These are phyloP conservation scores for Beauveria scarabaeidicola DNA, from an alignment of 2,329 filamentous ascomycete species.

Conservation along the genomic window DNA sequence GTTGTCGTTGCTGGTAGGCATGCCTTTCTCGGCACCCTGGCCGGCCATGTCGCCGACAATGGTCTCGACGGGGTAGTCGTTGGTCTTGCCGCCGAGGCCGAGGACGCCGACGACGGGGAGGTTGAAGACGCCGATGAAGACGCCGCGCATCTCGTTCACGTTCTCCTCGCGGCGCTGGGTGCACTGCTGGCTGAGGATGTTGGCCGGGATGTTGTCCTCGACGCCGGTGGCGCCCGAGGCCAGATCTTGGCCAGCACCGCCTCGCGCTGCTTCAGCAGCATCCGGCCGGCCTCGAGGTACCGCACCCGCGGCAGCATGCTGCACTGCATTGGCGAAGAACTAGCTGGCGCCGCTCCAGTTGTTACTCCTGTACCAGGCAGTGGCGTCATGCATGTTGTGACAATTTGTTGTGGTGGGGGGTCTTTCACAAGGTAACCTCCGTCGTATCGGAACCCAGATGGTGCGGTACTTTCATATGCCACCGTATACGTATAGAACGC, in stretches of 20 bases:
- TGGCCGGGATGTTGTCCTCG: slow-evolving; percentile 25
- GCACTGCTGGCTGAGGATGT: neutral
- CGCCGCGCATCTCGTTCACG: slow-evolving; percentile 2
- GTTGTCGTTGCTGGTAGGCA: slow-evolving; percentile 53
- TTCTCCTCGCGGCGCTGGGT: slow-evolving; percentile 10
- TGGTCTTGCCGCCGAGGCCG: slow-evolving; percentile 31
- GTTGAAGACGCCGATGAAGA: slow-evolving; percentile 15
- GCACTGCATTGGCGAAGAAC: slow-evolving; percentile 87
- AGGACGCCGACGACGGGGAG: slow-evolving; percentile 8
- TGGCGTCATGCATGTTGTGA: neutral
- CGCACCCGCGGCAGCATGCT: slow-evolving; percentile 92
- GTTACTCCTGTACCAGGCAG: slow-evolving; percentile 37
- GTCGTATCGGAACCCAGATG: neutral
- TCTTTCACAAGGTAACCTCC: neutral
- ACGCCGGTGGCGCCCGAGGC: slow-evolving; percentile 25
- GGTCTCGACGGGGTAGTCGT: slow-evolving; percentile 33
- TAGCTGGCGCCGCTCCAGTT: slow-evolving; percentile 79
- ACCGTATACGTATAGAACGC: neutral
- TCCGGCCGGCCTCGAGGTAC: slow-evolving; percentile 84
- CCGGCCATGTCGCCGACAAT: slow-evolving; percentile 47
- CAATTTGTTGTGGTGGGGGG: neutral
- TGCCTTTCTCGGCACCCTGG: slow-evolving; percentile 40
- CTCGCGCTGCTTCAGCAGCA: slow-evolving; percentile 96
- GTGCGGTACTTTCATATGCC: neutral
- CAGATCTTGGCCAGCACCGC: slow-evolving; percentile 90